phyloP scores from a whole-genome alignment of 1,284 basidiomycete species.

The Rhodotorula glutinis region DNA sequence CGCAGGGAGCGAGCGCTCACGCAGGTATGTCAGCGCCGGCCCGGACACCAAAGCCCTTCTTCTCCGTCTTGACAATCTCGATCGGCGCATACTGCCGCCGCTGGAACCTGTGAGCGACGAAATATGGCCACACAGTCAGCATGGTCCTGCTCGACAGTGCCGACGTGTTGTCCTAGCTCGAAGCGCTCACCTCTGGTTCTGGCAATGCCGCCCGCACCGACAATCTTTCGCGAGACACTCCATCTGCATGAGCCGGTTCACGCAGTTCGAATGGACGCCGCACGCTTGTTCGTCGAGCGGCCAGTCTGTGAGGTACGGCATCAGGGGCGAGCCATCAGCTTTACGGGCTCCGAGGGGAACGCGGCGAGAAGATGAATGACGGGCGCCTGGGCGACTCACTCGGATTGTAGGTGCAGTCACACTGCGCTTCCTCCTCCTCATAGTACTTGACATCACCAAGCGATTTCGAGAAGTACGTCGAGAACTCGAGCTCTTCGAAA shows the following conservation, averaged over 20 bases:
- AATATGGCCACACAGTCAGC: not conserved
- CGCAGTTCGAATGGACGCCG: slow-evolving; percentile 86
- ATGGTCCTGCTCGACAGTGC: not conserved
- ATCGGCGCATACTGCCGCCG: slow-evolving; percentile 78
- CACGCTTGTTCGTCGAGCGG: slow-evolving; percentile 69
- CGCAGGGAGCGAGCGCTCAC: slow-evolving; percentile 56
- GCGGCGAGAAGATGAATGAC: slow-evolving; percentile 9
- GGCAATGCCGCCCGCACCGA: slow-evolving; percentile 74
- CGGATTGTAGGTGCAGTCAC: slow-evolving; percentile 79
- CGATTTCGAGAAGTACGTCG: slow-evolving; percentile 82
- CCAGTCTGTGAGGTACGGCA: slow-evolving; percentile 41
- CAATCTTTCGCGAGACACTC: slow-evolving; percentile 89
- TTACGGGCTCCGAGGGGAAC: not conserved
- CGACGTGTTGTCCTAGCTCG: not conserved
- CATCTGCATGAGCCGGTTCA: slow-evolving; percentile 95
- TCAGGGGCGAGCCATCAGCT: no score
- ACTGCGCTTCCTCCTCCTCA: slow-evolving; percentile 85
- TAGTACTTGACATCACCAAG: slow-evolving; percentile 61
- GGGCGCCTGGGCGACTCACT: slow-evolving; percentile 58
- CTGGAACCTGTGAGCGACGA: slow-evolving; percentile 67
- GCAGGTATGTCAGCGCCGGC: slow-evolving; percentile 66
- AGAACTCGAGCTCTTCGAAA: slow-evolving; percentile 70
- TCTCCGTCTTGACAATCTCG: slow-evolving; percentile 87
- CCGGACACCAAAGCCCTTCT: slow-evolving; percentile 91
- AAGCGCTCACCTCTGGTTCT: slow-evolving; percentile 78